Evolutionary conservation across 495 filamentous ascomycete genomes (phyloP).

Genomic region (Penicillium salamii): DNA sequence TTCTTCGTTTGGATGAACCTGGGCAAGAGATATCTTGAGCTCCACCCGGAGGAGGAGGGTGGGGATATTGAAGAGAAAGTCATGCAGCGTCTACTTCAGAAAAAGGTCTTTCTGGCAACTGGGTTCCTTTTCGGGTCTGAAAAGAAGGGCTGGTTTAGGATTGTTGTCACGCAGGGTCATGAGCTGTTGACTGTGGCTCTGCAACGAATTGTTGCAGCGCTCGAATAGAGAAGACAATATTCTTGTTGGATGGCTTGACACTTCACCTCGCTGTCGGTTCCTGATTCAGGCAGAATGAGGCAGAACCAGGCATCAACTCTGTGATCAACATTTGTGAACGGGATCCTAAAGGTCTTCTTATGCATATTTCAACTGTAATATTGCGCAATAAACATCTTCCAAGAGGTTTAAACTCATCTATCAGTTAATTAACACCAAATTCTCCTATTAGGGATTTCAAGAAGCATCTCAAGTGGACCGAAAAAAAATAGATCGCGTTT

Average conservation of each 20-base stretch:
- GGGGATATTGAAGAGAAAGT: slow-evolving; percentile 21
- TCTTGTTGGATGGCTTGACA: not conserved
- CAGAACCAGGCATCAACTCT: no score
- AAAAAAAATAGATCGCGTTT: no score
- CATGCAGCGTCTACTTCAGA: slow-evolving; percentile 32
- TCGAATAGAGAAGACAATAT: slow-evolving; percentile 6
- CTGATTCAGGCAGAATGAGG: no score
- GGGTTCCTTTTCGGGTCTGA: slow-evolving; percentile 44
- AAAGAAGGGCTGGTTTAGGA: slow-evolving; percentile 48
- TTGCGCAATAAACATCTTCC: no score
- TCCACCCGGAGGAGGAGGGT: slow-evolving; percentile 23
- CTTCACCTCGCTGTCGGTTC: no score
- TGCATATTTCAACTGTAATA: no score
- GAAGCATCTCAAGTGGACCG: no score
- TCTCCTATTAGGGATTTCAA: no score
- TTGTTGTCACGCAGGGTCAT: slow-evolving; percentile 47
- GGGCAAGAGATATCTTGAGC: slow-evolving; percentile 31
- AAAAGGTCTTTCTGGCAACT: slow-evolving; percentile 43
- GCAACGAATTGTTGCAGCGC: slow-evolving; percentile 32
- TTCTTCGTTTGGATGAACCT: slow-evolving; percentile 63
- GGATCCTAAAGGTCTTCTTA: no score
- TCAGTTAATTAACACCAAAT: no score
- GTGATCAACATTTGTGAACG: no score
- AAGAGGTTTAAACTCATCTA: no score
- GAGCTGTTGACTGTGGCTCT: slow-evolving; percentile 40